A percentile compares a stretch with the other conserved stretches of the same genome.
Conservation (phyloP, 208 protist species). For the Trypanosoma scelopori region DNA sequence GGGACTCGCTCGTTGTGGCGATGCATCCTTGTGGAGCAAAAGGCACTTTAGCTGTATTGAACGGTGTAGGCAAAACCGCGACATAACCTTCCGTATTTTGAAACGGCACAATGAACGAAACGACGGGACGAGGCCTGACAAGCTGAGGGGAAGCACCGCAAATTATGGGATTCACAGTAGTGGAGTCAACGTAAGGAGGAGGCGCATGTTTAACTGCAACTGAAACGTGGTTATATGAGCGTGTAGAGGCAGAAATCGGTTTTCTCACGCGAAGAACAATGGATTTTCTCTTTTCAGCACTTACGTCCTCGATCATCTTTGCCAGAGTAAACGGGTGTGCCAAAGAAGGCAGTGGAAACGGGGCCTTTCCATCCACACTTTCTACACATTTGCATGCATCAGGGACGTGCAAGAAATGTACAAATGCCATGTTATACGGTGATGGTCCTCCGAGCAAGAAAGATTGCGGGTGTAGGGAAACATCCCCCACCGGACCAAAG, state of each 20-base stretch:
- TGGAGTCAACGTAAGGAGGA: slow-evolving; percentile 9
- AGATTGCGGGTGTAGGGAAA: slow-evolving; percentile 23
- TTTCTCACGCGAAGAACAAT: slow-evolving; percentile 24
- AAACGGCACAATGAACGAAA: slow-evolving; percentile 17
- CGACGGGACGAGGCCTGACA: slow-evolving; percentile 2
- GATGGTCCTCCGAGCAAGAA: slow-evolving; percentile 23
- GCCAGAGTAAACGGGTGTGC: slow-evolving; percentile 23
- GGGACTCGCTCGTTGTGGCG: not conserved
- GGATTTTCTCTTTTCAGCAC: slow-evolving; percentile 25
- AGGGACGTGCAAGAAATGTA: slow-evolving; percentile 15
- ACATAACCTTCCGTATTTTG: slow-evolving; percentile 17
- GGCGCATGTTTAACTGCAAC: not conserved
- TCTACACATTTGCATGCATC: slow-evolving; percentile 26
- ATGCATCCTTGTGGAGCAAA: slow-evolving; percentile 10
- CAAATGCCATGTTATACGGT: slow-evolving; percentile 29
- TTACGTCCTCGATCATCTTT: slow-evolving; percentile 26
- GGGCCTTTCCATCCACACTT: slow-evolving; percentile 26
- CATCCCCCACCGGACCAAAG: slow-evolving; percentile 22
- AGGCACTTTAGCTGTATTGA: slow-evolving; percentile 1
- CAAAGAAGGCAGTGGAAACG: slow-evolving; percentile 24
- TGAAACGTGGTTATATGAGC: not conserved
- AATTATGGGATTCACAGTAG: slow-evolving; percentile 5
- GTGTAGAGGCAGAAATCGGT: not conserved
- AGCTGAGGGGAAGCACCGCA: slow-evolving; percentile 12
- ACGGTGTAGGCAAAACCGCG: not conserved